A percentile compares a stretch with the other conserved stretches of the same genome.
These are phyloP conservation scores for Graphilbum fragrans DNA, from an alignment of 2,329 filamentous ascomycete species.

Conservation along the genomic window DNA sequence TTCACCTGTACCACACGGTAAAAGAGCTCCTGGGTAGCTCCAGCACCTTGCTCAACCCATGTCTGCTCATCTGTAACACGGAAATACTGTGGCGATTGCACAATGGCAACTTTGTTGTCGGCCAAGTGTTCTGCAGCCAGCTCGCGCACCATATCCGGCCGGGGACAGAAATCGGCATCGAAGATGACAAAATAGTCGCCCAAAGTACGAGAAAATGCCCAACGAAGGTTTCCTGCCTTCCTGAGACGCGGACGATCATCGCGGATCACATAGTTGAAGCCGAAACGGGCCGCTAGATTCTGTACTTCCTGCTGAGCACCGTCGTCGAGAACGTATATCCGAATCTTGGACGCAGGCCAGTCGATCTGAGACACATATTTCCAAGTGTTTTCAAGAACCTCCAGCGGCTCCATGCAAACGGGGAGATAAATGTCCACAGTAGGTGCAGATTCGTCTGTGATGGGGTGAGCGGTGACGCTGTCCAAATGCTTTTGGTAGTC, in stretches of 20 bases:
- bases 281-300: neutral
- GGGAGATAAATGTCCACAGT: conserved; percentile 3
- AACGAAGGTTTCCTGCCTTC: conserved; percentile 4
- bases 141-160: conserved; percentile 1
- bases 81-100: conserved; percentile 5
- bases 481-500: conserved; percentile 1
- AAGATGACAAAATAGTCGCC: conserved; percentile 4
- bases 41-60: conserved; percentile 5
- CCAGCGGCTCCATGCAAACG: conserved; percentile 1
- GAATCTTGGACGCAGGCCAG: conserved; percentile 2
- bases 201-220: conserved; percentile 1
- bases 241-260: conserved; percentile 3
- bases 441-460: neutral
- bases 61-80: conserved; percentile 3
- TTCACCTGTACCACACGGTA: conserved; percentile 6
- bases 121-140: neutral
- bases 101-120: conserved; percentile 2
- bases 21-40: conserved; percentile 5
- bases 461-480: neutral
- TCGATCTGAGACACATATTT: neutral
- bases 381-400: conserved; percentile 3
- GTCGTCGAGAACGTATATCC: conserved; percentile 2
- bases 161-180: conserved; percentile 5
- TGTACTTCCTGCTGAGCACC: conserved; percentile 1
- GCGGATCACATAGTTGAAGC: conserved; percentile 3